Evolutionary conservation across 495 filamentous ascomycete species (phyloP), one percentile per base, ranked within the genome.

Genomic region (Aspergillus avenaceus): DNA sequence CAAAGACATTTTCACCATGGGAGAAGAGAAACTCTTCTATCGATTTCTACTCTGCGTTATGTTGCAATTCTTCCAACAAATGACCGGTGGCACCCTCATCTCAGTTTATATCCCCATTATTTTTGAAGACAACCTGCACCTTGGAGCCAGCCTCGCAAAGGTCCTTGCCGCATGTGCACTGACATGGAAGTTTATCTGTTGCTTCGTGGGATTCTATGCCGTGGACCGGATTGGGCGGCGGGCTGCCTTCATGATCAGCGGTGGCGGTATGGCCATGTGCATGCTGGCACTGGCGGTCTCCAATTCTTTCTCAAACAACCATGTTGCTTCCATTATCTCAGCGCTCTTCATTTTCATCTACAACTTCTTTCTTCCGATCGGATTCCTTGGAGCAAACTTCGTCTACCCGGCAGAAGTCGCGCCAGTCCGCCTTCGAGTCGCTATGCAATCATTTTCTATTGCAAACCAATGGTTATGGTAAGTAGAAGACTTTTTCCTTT

Each of bases 331-430:
- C 49, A 59, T 61, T 28, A 24, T 63, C 11, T 65, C 60, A 7
- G 67, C 69, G 41, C 49, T 72, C 1, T 69, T 73, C 27, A 63
- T 78, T 21, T 78, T 70, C 62, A 54, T 72, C 9, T 83, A 71
- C 65, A 77, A 73, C 56, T 68, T 64, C 36, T 81, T 79, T 64
- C 69, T 78, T 38, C 74, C 76, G 7, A 56, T 74, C 41, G 76
- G 75, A 0, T 81, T 76, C 65, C 58, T 78, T 1, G 75, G 75
- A 11, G 71, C 72, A 45, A 77, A 72, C 25, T 81, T 72, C 55
- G 59, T 78, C 19, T 78, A 78, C 59, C 69, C 70, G 22, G 68
- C 76, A 11, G 77, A 81, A 56, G 68, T 81, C 34, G 67, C 69
- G 4, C 72, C 75, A 47, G 52, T 72, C 8, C 49, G 64, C 6